These are phyloP conservation scores for Gossypium thurberi DNA, from an alignment of 345 rosid species.

Conservation along the genomic window DNA sequence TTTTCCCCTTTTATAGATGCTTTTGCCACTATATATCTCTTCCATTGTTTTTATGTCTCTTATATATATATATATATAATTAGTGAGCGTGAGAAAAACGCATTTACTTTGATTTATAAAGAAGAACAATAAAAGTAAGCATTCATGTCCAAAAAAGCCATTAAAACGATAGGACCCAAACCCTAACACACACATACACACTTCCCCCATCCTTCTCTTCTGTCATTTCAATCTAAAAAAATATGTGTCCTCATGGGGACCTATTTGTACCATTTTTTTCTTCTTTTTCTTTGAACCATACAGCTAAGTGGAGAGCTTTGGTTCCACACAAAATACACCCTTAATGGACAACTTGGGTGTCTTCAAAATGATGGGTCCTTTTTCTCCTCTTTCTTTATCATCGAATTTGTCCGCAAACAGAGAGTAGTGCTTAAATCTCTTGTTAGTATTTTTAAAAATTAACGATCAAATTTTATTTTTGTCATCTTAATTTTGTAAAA, in stretches of 20 bases:
- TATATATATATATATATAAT: too few species aligned
- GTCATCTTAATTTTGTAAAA: too few species aligned
- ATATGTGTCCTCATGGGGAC: slow-evolving; percentile 12
- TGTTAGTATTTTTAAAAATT: too few species aligned
- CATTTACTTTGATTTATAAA: slow-evolving; percentile 16
- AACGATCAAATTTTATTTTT: too few species aligned
- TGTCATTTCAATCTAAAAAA: background rate
- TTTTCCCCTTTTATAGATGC: slow-evolving; percentile 20
- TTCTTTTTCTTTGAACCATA: slow-evolving; percentile 20
- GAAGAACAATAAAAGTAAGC: slow-evolving; percentile 19
- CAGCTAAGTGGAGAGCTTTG: slow-evolving; percentile 21
- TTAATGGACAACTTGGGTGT: slow-evolving; percentile 20
- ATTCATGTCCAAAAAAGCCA: slow-evolving; percentile 18
- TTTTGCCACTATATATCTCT: slow-evolving; percentile 13
- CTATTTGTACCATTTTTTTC: background rate
- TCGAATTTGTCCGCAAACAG: background rate
- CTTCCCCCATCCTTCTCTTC: slow-evolving; percentile 1
- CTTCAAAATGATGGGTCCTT: slow-evolving; percentile 12
- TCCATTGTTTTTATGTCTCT: background rate
- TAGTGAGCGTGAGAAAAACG: slow-evolving; percentile 23
- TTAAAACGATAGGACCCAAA: slow-evolving; percentile 10
- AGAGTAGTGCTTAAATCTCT: too few species aligned
- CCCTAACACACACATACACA: background rate
- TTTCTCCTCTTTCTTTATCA: slow-evolving; percentile 2
- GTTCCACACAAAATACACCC: slow-evolving; percentile 2